Percentiles rank a stretch among this genome's conserved stretches.
Evolutionary conservation across 2,329 filamentous ascomycete species (phyloP).

Genomic region (Eurotiales sp.): DNA sequence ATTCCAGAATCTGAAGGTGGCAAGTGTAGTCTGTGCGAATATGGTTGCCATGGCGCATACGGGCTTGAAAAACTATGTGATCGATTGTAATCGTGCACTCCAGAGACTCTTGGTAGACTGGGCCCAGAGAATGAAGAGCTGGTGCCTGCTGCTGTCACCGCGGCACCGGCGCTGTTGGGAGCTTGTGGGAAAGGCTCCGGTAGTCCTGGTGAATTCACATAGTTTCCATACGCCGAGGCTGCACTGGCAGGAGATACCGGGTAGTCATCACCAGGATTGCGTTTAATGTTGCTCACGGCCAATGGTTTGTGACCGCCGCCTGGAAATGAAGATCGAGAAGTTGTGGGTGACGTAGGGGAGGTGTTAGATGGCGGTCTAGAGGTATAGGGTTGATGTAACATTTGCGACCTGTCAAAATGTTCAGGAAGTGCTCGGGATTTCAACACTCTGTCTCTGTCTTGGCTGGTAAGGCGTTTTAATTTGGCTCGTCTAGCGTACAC

Average conservation of each 20-base stretch:
- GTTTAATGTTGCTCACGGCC: slow-evolving; percentile 31
- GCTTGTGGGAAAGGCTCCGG: slow-evolving; percentile 26
- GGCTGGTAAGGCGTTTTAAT: slow-evolving; percentile 58
- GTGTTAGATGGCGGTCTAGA: slow-evolving; percentile 42
- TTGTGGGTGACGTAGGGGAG: slow-evolving; percentile 45
- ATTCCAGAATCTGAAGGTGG: slow-evolving; percentile 26
- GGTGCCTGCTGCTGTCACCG: slow-evolving; percentile 22
- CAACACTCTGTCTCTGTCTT: slow-evolving; percentile 60
- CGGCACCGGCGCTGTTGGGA: slow-evolving; percentile 22
- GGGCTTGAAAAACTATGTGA: slow-evolving; percentile 36
- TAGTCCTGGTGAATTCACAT: slow-evolving; percentile 29
- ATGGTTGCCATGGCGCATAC: slow-evolving; percentile 22
- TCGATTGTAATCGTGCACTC: slow-evolving; percentile 21
- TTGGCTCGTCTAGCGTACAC: slow-evolving; percentile 51
- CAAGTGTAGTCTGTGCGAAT: slow-evolving; percentile 26
- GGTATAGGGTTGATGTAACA: slow-evolving; percentile 54
- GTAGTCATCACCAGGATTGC: slow-evolving; percentile 36
- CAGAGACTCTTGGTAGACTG: slow-evolving; percentile 10
- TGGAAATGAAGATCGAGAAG: slow-evolving; percentile 37
- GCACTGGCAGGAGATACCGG: slow-evolving; percentile 35
- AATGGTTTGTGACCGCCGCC: slow-evolving; percentile 32
- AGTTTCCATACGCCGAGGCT: slow-evolving; percentile 32
- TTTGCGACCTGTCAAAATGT: slow-evolving; percentile 58
- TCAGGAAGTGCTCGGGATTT: slow-evolving; percentile 58
- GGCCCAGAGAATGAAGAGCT: slow-evolving; percentile 28